Evolutionary conservation across 768 basidiomycete species (phyloP).

Genomic region (Phaeolepiota aurea): DNA sequence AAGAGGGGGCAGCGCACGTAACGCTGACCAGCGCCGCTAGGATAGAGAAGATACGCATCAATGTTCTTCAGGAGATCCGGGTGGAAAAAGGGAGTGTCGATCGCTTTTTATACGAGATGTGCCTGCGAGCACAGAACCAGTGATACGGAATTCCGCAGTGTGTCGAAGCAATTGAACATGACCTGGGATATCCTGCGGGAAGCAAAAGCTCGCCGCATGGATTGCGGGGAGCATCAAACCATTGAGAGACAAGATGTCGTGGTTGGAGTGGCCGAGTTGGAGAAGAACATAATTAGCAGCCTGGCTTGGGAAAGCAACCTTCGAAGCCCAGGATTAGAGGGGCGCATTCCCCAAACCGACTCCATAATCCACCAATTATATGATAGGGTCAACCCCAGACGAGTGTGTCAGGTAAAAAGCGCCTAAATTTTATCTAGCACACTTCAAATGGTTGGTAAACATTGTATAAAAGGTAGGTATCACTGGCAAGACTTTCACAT

Average conservation of each 20-base stretch:
- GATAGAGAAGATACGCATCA: constrained; percentile 1
- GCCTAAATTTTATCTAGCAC: neutral
- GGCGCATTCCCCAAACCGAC: too few relatives aligned
- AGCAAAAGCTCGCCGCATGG: neutral
- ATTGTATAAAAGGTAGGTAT: neutral
- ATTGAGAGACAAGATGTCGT: neutral
- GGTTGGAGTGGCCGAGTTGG: neutral
- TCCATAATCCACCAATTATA: neutral
- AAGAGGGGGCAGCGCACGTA: constrained; percentile 18
- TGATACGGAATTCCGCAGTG: neutral
- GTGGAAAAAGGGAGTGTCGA: neutral
- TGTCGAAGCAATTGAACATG: neutral
- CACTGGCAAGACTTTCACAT: neutral
- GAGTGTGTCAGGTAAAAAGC: neutral
- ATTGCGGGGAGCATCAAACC: neutral
- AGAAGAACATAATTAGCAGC: neutral
- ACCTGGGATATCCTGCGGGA: neutral
- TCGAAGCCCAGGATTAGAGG: too few relatives aligned
- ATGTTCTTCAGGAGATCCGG: neutral
- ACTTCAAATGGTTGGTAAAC: neutral
- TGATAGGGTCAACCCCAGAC: neutral
- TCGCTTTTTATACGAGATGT: neutral
- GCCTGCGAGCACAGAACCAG: too few relatives aligned
- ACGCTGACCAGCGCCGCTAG: constrained; percentile 10
- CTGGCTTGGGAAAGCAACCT: neutral